These are phyloP conservation scores for Gracilaria gracilis DNA, from an alignment of 23 red algal species.

Conservation along the genomic window DNA sequence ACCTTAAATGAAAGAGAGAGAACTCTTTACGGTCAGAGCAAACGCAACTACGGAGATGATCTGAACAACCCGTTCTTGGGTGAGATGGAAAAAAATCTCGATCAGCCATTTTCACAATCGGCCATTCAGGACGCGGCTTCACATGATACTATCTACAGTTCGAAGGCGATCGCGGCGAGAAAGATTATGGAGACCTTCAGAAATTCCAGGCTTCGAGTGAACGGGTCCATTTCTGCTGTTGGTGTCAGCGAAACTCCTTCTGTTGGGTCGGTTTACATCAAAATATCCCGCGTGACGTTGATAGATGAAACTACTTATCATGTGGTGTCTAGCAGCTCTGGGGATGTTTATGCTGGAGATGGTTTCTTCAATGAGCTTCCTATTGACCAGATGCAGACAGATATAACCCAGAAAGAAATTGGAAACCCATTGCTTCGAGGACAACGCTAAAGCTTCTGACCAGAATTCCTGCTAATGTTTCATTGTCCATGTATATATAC, in stretches of 20 bases:
- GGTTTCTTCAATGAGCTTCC: conserved; percentile 21
- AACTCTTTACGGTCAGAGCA: background rate
- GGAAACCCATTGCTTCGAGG: conserved; percentile 7
- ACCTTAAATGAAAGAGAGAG: background rate
- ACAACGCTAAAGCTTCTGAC: background rate
- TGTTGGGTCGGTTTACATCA: background rate
- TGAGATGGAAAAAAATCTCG: background rate
- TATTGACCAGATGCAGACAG: background rate
- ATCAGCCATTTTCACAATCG: background rate
- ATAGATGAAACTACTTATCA: background rate
- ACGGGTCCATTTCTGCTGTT: conserved; percentile 5
- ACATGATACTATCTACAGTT: background rate
- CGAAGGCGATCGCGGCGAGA: background rate
- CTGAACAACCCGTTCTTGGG: background rate
- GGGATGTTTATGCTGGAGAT: conserved; percentile 23
- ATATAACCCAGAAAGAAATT: background rate
- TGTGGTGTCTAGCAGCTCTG: background rate
- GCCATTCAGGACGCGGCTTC: background rate
- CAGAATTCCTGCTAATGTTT: too few species aligned
- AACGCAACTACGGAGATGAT: background rate
- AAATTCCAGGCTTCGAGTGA: background rate
- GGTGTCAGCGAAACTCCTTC: conserved; percentile 19
- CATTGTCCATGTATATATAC: too few species aligned
- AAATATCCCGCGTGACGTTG: conserved; percentile 18
- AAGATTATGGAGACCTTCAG: conserved; percentile 21